These are phyloP conservation scores for Ceratocystis papillata DNA, from an alignment of 2,329 filamentous ascomycete genomes.

Conservation along the genomic window DNA sequence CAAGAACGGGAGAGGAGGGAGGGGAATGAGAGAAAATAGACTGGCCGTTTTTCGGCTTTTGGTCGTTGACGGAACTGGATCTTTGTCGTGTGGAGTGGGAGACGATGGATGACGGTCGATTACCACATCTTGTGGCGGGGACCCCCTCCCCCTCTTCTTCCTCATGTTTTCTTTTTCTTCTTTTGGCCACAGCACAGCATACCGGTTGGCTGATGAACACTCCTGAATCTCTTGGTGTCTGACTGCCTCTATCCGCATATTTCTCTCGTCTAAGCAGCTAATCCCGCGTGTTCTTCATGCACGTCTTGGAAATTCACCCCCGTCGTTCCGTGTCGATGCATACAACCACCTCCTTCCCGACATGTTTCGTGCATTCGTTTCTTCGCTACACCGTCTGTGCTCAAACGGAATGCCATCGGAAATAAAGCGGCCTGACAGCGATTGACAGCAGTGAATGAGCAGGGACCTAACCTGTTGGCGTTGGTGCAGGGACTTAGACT, in stretches of 20 bases:
- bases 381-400: constrained; percentile 2
- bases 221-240: not conserved
- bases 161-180: not conserved
- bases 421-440: constrained; percentile 6
- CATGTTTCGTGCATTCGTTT: not conserved
- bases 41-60: constrained; percentile 5
- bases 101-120: constrained; percentile 22
- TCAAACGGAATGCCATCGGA: constrained; percentile 7
- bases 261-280: not conserved
- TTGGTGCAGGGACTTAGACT: constrained; percentile 2
- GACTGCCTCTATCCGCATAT: not conserved
- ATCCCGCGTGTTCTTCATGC: not conserved
- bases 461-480: constrained; percentile 6
- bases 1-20: not conserved
- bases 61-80: not conserved
- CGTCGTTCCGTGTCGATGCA: too few species aligned
- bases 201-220: not conserved
- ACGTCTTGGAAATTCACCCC: too few species aligned
- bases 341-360: too few species aligned
- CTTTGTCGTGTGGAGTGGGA: constrained; percentile 12
- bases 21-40: not conserved
- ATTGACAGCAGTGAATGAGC: constrained; percentile 6
- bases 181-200: too few species aligned
- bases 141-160: not conserved
- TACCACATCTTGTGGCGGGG: constrained; percentile 5